A percentile compares a stretch with the other conserved stretches of the same genome.
Conservation (phyloP, 2,329 filamentous ascomycete genomes). For the Cladosporium sp. region DNA sequence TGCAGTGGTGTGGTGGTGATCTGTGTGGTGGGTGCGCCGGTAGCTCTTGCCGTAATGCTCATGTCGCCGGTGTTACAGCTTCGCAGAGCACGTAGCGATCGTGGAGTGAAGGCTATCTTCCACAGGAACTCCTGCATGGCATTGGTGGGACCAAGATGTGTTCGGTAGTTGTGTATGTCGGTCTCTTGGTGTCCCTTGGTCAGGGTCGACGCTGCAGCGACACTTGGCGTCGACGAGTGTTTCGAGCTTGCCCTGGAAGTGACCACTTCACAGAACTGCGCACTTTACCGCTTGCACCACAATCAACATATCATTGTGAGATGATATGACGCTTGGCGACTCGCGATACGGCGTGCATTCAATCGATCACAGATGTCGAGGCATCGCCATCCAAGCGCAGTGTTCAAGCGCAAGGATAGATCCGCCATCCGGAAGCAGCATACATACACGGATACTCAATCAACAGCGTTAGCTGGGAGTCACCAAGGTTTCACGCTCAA, state of each 20-base stretch:
- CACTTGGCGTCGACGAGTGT: background rate
- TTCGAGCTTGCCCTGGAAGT: background rate
- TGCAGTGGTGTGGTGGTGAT: background rate
- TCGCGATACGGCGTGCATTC: background rate
- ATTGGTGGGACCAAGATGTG: background rate
- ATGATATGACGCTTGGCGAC: background rate
- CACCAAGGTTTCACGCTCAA: background rate
- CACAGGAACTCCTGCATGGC: background rate
- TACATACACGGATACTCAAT: background rate
- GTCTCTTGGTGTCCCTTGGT: no score
- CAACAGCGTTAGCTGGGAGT: background rate
- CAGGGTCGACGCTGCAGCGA: background rate
- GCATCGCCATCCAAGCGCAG: background rate
- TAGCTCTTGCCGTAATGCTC: background rate
- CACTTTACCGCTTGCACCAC: background rate
- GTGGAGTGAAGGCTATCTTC: background rate
- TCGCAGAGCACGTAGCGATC: background rate
- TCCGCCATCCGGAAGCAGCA: background rate
- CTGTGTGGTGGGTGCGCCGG: background rate
- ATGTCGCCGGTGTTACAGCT: background rate
- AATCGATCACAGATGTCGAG: background rate
- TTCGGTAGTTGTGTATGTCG: background rate
- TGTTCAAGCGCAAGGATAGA: background rate
- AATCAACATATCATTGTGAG: background rate
- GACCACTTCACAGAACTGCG: background rate